Evolutionary conservation across 257 asterid species (phyloP), one percentile per base, ranked within the genome.

Genomic region (Plectranthus barbatus): DNA sequence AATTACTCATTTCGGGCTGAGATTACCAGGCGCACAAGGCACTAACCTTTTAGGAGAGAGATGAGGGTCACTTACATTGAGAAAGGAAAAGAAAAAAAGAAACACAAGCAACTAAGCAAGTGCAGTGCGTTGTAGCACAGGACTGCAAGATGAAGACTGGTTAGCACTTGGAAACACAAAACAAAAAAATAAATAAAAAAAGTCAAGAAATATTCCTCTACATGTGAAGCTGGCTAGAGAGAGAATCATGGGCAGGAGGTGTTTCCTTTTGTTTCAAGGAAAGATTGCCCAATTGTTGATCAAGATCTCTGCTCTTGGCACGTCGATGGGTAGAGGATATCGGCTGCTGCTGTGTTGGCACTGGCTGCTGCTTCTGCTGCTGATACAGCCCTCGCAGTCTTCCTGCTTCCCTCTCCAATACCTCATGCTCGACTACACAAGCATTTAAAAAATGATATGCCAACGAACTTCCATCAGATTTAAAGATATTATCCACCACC

Each of bases 391-490:
- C 76, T 68, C 80, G 82, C 36, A 93, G 76, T 73, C 97, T 85
- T 64, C 77, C 87, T 3, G 77, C 81, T 77, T 93, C 97, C 79
- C 95, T 82, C 75, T 93, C 97, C 80, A 93, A 66, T 54, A 90
- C 88, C 26, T 90, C 97, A 56, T 90, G 95, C 81, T 93, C 99
- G 77, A 93, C 99, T 93, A 87, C 85, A 72, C 47, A 74, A 19
- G 63, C 60, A 76, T 44, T 26, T 41, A 48, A 50, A 17, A 20
- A 73, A 18, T 51, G 61, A 57, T 62, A 33, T 13, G 4, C 31
- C 50, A 17, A 41, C 14, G 31, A n/a, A n/a, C 20, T 67, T 24
- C 2, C 14, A 13, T 24, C 23, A 14, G 33, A 24, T 24, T 47
- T 10, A 42, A 37, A 19, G 39, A 24, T 53, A 7, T 12, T 33